Evolutionary conservation across 2,329 filamentous ascomycete genomes (phyloP).

Genomic region (Aspergillus intermedius): DNA sequence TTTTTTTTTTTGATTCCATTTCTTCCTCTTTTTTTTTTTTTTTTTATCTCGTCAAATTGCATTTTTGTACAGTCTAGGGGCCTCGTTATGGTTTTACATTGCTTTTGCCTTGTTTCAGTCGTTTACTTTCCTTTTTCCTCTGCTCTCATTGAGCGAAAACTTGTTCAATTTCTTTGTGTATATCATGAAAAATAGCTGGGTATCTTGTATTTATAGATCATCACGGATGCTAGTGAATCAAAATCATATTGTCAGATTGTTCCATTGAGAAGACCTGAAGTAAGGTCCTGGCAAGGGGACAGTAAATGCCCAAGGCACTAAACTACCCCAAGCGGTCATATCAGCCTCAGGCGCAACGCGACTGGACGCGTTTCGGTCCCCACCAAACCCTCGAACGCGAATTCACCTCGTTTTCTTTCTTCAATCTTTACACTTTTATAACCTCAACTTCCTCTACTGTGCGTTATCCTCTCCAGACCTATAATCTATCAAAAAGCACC

Average conservation of each 20-base stretch:
- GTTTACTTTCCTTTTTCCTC: conserved; percentile 6
- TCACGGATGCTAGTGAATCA: background rate
- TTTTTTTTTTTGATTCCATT: conserved; percentile 1
- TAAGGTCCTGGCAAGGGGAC: background rate
- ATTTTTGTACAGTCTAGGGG: background rate
- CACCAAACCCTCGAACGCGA: conserved; percentile 23
- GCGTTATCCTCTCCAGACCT: background rate
- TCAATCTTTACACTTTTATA: background rate
- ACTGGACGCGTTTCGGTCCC: conserved; percentile 16
- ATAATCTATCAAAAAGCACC: no score
- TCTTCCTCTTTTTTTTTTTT: background rate
- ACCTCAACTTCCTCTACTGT: background rate
- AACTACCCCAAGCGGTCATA: conserved; percentile 24
- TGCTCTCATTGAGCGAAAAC: background rate
- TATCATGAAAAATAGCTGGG: conserved; percentile 1
- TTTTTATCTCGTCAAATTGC: no score
- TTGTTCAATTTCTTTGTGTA: conserved; percentile 19
- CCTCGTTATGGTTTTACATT: background rate
- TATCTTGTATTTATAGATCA: background rate
- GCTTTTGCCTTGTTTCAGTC: background rate
- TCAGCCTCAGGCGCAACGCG: conserved; percentile 23
- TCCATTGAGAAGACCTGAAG: background rate
- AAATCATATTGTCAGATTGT: background rate
- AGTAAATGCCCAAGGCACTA: conserved; percentile 10
- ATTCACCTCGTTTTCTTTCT: conserved; percentile 12